A percentile compares a stretch with the other conserved stretches of the same genome.
Conservation (phyloP, 306 rosid genomes). For the Dicorynia guianensis region DNA sequence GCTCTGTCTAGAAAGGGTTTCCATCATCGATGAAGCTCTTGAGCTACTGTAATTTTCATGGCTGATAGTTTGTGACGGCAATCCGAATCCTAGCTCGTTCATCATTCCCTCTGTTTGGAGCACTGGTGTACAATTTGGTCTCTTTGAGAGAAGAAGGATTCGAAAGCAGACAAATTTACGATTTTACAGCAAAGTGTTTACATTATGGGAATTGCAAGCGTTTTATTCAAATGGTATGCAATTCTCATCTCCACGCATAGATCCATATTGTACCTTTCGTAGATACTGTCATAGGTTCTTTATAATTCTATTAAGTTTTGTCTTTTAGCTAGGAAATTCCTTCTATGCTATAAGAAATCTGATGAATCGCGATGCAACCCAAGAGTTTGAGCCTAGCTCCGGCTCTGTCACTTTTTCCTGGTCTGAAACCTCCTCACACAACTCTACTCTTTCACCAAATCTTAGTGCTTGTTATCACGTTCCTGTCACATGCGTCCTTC, state of each 20-base stretch:
- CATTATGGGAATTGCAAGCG: not conserved
- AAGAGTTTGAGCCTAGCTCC: conserved; percentile 58
- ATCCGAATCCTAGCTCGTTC: not conserved
- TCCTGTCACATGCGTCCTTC: conserved; percentile 81
- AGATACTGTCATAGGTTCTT: not conserved
- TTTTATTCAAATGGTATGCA: conserved; percentile 66
- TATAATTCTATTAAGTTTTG: too few relatives aligned
- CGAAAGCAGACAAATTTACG: not conserved
- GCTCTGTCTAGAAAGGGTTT: too few relatives aligned
- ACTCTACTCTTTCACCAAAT: conserved; percentile 72
- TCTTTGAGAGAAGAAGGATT: not conserved
- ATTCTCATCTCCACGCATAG: conserved; percentile 26
- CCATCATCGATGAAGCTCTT: too few relatives aligned
- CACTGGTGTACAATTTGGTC: not conserved
- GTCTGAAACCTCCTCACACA: conserved; percentile 75
- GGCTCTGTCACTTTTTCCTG: conserved; percentile 65
- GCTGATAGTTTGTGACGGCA: not conserved
- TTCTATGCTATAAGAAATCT: not conserved
- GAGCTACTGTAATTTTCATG: not conserved
- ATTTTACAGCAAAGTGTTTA: not conserved
- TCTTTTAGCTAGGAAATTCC: conserved; percentile 5
- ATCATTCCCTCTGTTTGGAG: not conserved
- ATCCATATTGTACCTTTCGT: conserved; percentile 36
- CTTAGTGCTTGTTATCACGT: conserved; percentile 69
- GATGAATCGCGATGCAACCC: conserved; percentile 58